Conservation (phyloP, 2,329 filamentous ascomycete species). For the Alternaria sp. region DNA sequence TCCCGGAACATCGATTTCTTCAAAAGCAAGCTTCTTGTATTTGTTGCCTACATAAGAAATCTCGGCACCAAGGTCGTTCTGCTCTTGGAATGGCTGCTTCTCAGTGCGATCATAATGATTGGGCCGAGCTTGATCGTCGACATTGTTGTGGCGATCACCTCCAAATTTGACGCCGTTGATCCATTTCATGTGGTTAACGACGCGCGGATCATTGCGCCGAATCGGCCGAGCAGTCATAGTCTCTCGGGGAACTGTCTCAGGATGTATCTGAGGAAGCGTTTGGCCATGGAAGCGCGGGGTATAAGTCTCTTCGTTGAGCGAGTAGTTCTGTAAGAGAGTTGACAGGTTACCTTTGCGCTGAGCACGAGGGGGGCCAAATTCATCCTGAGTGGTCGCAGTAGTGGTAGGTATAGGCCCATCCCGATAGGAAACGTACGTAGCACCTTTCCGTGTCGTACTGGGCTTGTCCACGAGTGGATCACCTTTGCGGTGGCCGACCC, state of each 20-base stretch:
- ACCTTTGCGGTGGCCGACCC: constrained; percentile 78
- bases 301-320: constrained; percentile 23
- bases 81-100: constrained; percentile 55
- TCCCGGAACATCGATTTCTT: constrained; percentile 64
- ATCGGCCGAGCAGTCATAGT: constrained; percentile 61
- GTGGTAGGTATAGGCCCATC: constrained; percentile 53
- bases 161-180: constrained; percentile 71
- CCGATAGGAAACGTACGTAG: constrained; percentile 84
- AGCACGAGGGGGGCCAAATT: constrained; percentile 27
- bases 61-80: constrained; percentile 62
- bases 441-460: constrained; percentile 81
- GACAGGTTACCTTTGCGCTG: constrained; percentile 37
- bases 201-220: constrained; percentile 57
- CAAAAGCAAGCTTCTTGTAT: constrained; percentile 68
- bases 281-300: constrained; percentile 14
- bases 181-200: constrained; percentile 68
- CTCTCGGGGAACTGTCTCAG: constrained; percentile 34
- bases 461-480: constrained; percentile 69
- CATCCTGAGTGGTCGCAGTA: constrained; percentile 25
- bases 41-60: constrained; percentile 68
- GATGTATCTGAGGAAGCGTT: constrained; percentile 13
- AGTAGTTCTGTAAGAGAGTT: constrained; percentile 36
- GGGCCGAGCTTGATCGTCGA: constrained; percentile 26
- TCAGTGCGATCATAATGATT: constrained; percentile 23
- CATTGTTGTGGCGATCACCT: constrained; percentile 47